These are phyloP conservation scores for Curvularia hawaiiensis DNA, from an alignment of 2,329 filamentous ascomycete species.

Conservation along the genomic window DNA sequence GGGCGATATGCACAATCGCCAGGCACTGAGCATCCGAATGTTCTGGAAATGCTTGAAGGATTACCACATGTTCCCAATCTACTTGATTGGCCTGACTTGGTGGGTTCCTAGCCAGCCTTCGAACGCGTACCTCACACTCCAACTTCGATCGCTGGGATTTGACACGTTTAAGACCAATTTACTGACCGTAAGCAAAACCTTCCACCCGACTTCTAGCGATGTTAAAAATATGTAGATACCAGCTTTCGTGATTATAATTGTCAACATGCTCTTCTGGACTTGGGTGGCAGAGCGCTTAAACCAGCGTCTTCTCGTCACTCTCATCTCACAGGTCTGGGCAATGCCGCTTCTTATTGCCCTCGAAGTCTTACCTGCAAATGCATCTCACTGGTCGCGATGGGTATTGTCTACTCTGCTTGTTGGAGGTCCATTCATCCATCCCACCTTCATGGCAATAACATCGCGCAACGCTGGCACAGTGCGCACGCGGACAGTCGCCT, in stretches of 20 bases:
- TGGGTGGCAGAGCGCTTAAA: constrained; percentile 58
- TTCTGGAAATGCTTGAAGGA: constrained; percentile 58
- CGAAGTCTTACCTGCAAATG: constrained; percentile 34
- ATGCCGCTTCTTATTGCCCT: constrained; percentile 48
- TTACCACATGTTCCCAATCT: constrained; percentile 60
- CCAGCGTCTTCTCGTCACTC: constrained; percentile 56
- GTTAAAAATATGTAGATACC: constrained; percentile 41
- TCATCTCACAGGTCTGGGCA: constrained; percentile 48
- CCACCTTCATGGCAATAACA: constrained; percentile 51
- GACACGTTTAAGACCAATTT: constrained; percentile 47
- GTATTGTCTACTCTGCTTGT: constrained; percentile 48
- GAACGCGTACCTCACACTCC: constrained; percentile 44
- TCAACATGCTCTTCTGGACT: constrained; percentile 58
- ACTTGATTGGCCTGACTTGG: constrained; percentile 44
- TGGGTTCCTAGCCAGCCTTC: constrained; percentile 42
- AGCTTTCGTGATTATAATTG: constrained; percentile 54
- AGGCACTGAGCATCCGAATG: constrained; percentile 56
- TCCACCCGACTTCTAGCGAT: background rate
- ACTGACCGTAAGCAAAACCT: constrained; percentile 33
- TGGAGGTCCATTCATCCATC: constrained; percentile 52
- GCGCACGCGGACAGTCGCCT: constrained; percentile 51
- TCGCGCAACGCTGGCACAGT: constrained; percentile 51
- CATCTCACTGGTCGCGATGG: constrained; percentile 48
- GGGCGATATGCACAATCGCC: constrained; percentile 66
- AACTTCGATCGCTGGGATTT: constrained; percentile 44